Evolutionary conservation across 73 alveolate genomes (phyloP), one percentile per base, ranked within the genome.

Genomic region (Paramecium caudatum): DNA sequence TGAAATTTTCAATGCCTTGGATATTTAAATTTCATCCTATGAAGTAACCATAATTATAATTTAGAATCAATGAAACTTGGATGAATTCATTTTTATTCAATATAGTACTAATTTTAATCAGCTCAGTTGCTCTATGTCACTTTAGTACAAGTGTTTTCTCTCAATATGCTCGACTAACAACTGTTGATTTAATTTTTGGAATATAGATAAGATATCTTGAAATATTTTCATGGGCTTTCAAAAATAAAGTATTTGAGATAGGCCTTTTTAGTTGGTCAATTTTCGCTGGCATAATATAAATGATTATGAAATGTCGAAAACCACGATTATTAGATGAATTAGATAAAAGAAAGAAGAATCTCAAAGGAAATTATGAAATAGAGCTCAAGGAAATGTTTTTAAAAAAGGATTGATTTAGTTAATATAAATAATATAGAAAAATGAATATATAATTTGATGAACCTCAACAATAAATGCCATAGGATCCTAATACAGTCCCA

Each of bases 41-140:
- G 94, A 85, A 50, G 95, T 92, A 94, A 87, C 61, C 8, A 16
- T 7, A 16, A 0, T 21, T 43, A 21, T 90, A 7, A 21, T 34
- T 15, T 61, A 87, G 96, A 19, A 92, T 93, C 0, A 93, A 95
- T 74, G 98, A 95, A 88, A 95, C 98, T 4, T 95, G 94, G 90
- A 90, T 95, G 94, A 94, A 94, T 55, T 46, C 95, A n/a, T 94
- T 95, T 62, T 30, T 95, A 25, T 91, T 95, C 69, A 95, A 95
- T 55, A 94, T 91, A 25, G 46, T 84, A 45, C 15, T 95, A 7
- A 90, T 94, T 46, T 82, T 92, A 47, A 61, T 95, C 13, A 90
- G 96, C 90, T 83, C 96, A 25, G 92, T 94, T 36, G 74, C 96
- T n/a, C 82, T 95, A 23, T 61, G 88, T 13, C 94, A 95, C 39